A percentile compares a stretch with the other conserved stretches of the same genome.
Evolutionary conservation across 345 rosid species (phyloP).

Genomic region (Pseudoturritis turrita): DNA sequence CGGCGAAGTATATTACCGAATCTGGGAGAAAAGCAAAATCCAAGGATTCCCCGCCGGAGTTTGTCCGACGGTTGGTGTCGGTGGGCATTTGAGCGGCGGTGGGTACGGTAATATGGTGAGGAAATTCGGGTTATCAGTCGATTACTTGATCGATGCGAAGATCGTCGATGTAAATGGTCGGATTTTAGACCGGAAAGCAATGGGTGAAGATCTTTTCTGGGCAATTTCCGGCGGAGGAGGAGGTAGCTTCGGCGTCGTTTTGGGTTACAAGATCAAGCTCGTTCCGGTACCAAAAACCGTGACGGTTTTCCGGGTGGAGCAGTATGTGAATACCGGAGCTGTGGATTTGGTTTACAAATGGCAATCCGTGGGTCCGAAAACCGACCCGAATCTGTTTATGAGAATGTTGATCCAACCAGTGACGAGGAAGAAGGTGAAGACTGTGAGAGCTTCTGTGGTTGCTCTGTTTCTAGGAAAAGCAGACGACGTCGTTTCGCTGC

Average conservation of each 20-base stretch:
- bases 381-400: conserved; percentile 49
- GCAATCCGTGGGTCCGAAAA: conserved; percentile 54
- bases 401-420: conserved; percentile 59
- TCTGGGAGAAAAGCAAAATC: conserved; percentile 40
- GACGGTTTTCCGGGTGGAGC: conserved; percentile 44
- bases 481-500: conserved; percentile 31
- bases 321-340: conserved; percentile 30
- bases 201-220: conserved; percentile 71
- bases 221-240: conserved; percentile 63
- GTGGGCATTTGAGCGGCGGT: conserved; percentile 61
- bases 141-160: conserved; percentile 48
- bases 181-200: conserved; percentile 40
- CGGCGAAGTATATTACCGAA: conserved; percentile 48
- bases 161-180: conserved; percentile 51
- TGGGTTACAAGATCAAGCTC: conserved; percentile 48
- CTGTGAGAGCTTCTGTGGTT: conserved; percentile 37
- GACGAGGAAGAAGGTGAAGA: conserved; percentile 35
- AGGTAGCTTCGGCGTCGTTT: conserved; percentile 50
- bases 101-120: conserved; percentile 60
- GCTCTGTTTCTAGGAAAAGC: conserved; percentile 44
- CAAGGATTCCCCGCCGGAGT: conserved; percentile 57
- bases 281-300: conserved; percentile 49
- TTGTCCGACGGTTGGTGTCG: conserved; percentile 67
- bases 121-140: conserved; percentile 51
- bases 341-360: conserved; percentile 42